A percentile compares a stretch with the other conserved stretches of the same genome.
phyloP scores from a whole-genome alignment of 2,329 filamentous ascomycete genomes.

The Eurotiales sp. region DNA sequence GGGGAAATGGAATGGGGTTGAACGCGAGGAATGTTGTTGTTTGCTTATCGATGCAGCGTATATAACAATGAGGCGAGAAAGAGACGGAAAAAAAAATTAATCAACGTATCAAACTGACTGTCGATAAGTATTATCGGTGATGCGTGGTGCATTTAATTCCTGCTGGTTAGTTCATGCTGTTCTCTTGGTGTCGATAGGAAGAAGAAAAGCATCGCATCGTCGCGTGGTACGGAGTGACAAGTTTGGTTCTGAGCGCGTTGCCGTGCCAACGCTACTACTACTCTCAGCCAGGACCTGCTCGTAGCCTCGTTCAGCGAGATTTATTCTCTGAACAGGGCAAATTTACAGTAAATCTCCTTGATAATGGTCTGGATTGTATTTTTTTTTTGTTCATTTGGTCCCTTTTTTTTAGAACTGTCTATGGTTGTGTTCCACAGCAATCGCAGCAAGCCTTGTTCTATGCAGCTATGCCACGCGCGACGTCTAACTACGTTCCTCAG shows the following conservation, averaged over 20 bases:
- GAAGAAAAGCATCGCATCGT: background rate
- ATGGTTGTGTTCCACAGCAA: no score
- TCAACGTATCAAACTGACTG: background rate
- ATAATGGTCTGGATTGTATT: no score
- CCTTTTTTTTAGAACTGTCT: no score
- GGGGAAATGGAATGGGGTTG: background rate
- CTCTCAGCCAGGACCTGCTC: no score
- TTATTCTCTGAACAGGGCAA: no score
- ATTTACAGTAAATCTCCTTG: no score
- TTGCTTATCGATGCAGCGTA: background rate
- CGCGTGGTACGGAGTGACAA: background rate
- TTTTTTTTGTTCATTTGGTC: background rate
- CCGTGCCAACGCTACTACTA: constrained; percentile 24
- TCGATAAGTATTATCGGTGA: background rate
- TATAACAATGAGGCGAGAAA: background rate
- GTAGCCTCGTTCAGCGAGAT: no score
- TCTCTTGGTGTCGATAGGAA: background rate
- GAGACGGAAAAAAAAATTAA: background rate
- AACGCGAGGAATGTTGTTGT: background rate
- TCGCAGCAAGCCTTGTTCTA: no score
- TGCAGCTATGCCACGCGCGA: background rate
- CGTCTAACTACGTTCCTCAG: background rate
- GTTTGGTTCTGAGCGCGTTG: constrained; percentile 20
- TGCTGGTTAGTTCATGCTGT: constrained; percentile 4
- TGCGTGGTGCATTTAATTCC: background rate